Percentiles rank a stretch among this genome's conserved stretches.
phyloP scores from a whole-genome alignment of 192 early-diverging fungal species.

The Coemansia sp. region DNA sequence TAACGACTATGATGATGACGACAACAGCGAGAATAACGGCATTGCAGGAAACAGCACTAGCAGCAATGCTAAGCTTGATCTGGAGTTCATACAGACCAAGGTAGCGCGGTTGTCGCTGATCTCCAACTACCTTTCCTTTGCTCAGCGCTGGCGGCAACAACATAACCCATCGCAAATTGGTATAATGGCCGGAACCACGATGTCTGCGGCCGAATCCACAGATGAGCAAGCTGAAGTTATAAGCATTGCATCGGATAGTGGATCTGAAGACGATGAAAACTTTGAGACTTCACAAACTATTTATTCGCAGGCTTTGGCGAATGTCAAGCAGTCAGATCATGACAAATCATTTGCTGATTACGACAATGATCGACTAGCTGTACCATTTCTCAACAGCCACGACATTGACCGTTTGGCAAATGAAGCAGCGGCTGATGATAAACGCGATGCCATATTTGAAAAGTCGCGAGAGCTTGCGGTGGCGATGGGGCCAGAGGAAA shows the following conservation, averaged over 20 bases:
- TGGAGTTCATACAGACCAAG: constrained; percentile 11
- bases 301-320: background rate
- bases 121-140: constrained; percentile 37
- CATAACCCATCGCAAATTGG: constrained; percentile 6
- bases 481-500: background rate
- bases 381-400: background rate
- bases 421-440: background rate
- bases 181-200: no score
- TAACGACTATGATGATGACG: constrained; percentile 2
- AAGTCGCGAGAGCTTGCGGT: constrained; percentile 15
- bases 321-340: background rate
- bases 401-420: background rate
- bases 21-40: background rate
- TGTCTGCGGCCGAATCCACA: background rate
- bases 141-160: constrained; percentile 27
- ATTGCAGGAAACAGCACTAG: background rate
- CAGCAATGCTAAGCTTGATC: background rate
- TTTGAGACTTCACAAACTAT: constrained; percentile 4
- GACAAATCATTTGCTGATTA: background rate
- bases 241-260: constrained; percentile 17
- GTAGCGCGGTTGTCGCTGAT: constrained; percentile 25
- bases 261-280: background rate
- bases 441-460: constrained; percentile 20
- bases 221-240: constrained; percentile 7
- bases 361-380: background rate